Conservation (phyloP, 2,329 filamentous ascomycete species). For the Penicillium occitanis region DNA sequence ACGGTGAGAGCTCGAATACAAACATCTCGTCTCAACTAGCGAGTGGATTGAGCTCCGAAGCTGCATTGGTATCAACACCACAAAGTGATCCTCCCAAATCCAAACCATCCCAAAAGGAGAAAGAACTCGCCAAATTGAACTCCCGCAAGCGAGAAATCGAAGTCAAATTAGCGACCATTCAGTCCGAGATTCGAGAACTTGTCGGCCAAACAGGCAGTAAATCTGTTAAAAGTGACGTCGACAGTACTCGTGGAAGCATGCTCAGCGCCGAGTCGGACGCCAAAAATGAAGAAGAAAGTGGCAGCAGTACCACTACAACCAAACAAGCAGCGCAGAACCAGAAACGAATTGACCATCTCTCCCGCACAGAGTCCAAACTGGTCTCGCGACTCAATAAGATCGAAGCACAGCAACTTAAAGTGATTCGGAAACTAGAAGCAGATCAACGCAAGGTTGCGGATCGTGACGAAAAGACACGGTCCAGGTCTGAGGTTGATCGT, state of each 20-base stretch:
- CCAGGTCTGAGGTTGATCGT: conserved; percentile 45
- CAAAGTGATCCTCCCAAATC: conserved; percentile 22
- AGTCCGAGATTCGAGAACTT: conserved; percentile 36
- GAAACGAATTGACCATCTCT: conserved; percentile 35
- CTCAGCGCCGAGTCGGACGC: conserved; percentile 11
- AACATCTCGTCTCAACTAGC: neutral
- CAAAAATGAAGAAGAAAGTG: conserved; percentile 3
- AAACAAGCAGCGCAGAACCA: conserved; percentile 26
- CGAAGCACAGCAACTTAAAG: conserved; percentile 43
- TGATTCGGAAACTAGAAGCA: conserved; percentile 41
- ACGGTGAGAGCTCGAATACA: neutral
- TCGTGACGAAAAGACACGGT: conserved; percentile 46
- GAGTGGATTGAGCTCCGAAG: conserved; percentile 7
- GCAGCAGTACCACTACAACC: neutral
- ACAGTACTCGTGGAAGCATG: conserved; percentile 17
- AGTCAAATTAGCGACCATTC: conserved; percentile 37
- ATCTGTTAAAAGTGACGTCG: conserved; percentile 18
- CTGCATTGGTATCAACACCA: neutral
- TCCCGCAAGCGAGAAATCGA: conserved; percentile 43
- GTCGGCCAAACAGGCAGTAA: conserved; percentile 21
- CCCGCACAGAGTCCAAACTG: conserved; percentile 37
- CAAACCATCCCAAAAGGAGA: conserved; percentile 40
- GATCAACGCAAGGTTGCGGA: conserved; percentile 39
- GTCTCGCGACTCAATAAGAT: conserved; percentile 44
- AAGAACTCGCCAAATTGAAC: conserved; percentile 45